Evolutionary conservation across 768 basidiomycete genomes (phyloP).

Genomic region (Mycena rebaudengoi): DNA sequence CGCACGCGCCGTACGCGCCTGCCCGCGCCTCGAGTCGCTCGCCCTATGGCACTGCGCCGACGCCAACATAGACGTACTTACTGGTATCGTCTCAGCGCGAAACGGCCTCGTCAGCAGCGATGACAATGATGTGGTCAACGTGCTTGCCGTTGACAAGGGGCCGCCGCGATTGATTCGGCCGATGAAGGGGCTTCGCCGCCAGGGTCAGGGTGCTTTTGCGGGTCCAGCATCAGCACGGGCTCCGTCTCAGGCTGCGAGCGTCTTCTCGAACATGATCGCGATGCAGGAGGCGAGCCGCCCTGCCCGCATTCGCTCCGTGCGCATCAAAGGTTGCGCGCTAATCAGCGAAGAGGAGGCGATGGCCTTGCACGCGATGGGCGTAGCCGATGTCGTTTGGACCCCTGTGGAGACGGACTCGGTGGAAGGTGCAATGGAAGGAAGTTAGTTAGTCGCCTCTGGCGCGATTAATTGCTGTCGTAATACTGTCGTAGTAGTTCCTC

Average conservation of each 20-base stretch:
- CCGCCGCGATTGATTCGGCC: constrained; percentile 45
- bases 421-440: too few relatives aligned
- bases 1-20: constrained; percentile 50
- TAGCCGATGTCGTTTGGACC: constrained; percentile 46
- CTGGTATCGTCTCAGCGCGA: constrained; percentile 47
- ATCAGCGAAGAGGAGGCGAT: constrained; percentile 48
- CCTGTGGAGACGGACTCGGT: too few relatives aligned
- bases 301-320: constrained; percentile 49
- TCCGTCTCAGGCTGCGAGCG: constrained; percentile 29
- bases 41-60: constrained; percentile 61
- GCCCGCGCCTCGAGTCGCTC: constrained; percentile 59
- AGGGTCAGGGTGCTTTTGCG: constrained; percentile 18
- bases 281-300: constrained; percentile 46
- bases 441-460: too few relatives aligned
- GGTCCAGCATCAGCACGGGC: neutral
- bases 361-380: constrained; percentile 48
- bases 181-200: constrained; percentile 42
- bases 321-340: constrained; percentile 50
- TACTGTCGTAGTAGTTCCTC: too few relatives aligned
- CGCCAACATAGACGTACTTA: constrained; percentile 46
- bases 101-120: constrained; percentile 21
- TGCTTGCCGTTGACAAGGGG: constrained; percentile 31
- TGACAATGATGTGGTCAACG: constrained; percentile 29
- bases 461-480: too few relatives aligned
- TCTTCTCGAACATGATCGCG: constrained; percentile 45